Conservation (phyloP, 768 basidiomycete genomes). For the Nidularia sp. region DNA sequence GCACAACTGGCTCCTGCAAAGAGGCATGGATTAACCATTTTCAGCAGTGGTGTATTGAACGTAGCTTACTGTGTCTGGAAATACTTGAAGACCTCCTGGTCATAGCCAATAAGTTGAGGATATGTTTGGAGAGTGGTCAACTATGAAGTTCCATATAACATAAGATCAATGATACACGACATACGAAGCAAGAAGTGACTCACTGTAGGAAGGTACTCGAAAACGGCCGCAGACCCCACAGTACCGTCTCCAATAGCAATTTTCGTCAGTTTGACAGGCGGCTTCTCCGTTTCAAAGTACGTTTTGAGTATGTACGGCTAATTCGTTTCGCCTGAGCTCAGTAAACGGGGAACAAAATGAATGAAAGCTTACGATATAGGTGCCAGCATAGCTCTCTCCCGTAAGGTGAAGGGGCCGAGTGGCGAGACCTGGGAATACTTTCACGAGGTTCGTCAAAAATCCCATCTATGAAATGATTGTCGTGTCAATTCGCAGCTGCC, state of each 20-base stretch:
- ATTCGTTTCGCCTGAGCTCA: conserved; percentile 1
- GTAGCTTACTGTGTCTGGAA: conserved; percentile 61
- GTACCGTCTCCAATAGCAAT: conserved; percentile 71
- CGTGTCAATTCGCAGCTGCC: too few relatives aligned
- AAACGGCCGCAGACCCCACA: conserved; percentile 46
- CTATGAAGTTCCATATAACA: conserved; percentile 21
- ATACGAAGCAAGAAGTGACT: conserved; percentile 9
- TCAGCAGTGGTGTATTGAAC: neutral
- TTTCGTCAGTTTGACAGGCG: conserved; percentile 65
- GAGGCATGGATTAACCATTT: neutral
- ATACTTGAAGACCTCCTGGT: conserved; percentile 60
- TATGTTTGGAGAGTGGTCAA: conserved; percentile 62
- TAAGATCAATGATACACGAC: too few relatives aligned
- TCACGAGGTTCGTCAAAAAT: conserved; percentile 67
- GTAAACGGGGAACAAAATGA: neutral
- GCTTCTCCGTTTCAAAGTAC: conserved; percentile 57
- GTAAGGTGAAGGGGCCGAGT: conserved; percentile 64
- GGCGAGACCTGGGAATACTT: conserved; percentile 67
- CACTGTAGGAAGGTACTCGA: conserved; percentile 53
- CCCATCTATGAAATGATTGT: conserved; percentile 45
- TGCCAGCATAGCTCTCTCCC: conserved; percentile 76
- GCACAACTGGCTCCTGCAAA: conserved; percentile 52
- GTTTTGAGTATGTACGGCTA: conserved; percentile 77
- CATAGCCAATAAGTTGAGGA: conserved; percentile 74
- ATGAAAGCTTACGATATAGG: conserved; percentile 52